phyloP scores from a whole-genome alignment of 2,329 filamentous ascomycete genomes.

The Camptophora hylomeconis region DNA sequence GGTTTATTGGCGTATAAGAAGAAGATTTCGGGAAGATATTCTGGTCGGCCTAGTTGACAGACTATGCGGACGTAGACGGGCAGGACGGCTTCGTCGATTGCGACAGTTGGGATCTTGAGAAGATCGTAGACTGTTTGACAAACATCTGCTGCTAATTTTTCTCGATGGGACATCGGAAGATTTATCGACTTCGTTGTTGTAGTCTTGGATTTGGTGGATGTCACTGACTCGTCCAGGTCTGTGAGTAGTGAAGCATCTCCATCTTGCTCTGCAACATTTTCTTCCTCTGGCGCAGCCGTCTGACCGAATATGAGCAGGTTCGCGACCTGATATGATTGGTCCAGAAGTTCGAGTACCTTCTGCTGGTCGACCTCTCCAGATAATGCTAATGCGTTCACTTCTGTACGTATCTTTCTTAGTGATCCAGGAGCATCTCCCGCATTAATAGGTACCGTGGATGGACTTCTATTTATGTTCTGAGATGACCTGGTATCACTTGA shows the following conservation, averaged over 20 bases:
- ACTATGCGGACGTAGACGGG: slow-evolving; percentile 65
- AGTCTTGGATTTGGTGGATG: not conserved
- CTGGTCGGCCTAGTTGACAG: slow-evolving; percentile 55
- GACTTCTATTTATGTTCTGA: not conserved
- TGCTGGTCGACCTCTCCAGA: too few relatives aligned
- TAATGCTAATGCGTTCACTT: too few relatives aligned
- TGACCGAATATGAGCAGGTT: not conserved
- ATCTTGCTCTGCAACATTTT: not conserved
- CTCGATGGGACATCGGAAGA: slow-evolving; percentile 1
- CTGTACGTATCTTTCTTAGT: too few relatives aligned
- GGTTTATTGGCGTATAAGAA: slow-evolving; percentile 75
- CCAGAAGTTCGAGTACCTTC: slow-evolving; percentile 2
- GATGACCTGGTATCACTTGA: not conserved
- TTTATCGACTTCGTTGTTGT: slow-evolving; percentile 2
- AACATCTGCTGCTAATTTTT: slow-evolving; percentile 20
- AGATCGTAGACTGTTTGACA: slow-evolving; percentile 53
- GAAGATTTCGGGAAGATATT: slow-evolving; percentile 68
- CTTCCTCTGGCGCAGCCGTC: not conserved
- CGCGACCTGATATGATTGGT: slow-evolving; percentile 3
- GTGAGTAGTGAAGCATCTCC: not conserved
- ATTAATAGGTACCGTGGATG: not conserved
- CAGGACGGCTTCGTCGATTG: slow-evolving; percentile 63
- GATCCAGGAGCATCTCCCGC: too few relatives aligned
- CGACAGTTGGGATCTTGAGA: slow-evolving; percentile 60
- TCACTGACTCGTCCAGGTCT: not conserved